Evolutionary conservation across 2,329 filamentous ascomycete genomes (phyloP).

Genomic region (Calonectria henricotiae): DNA sequence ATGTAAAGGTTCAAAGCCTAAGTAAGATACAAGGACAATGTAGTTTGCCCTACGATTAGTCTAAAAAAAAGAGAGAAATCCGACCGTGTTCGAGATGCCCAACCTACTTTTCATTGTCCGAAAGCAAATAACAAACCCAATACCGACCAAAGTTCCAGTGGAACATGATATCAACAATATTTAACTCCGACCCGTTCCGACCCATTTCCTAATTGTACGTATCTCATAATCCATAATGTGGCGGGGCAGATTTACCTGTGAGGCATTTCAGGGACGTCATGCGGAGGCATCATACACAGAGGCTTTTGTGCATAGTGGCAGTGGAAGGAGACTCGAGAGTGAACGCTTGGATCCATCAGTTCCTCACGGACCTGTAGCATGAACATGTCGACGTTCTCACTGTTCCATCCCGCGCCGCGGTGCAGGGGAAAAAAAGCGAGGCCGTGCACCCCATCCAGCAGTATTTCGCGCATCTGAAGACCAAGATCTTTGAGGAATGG

Average conservation of each 20-base stretch:
- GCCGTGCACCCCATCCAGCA: conserved; percentile 52
- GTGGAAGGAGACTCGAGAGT: conserved; percentile 26
- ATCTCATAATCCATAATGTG: conserved; percentile 10
- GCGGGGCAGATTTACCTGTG: background rate
- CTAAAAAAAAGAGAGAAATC: background rate
- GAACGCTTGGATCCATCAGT: conserved; percentile 46
- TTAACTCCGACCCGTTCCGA: conserved; percentile 2
- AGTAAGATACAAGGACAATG: background rate
- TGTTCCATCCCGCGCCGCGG: conserved; percentile 53
- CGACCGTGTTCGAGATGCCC: background rate
- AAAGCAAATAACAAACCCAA: background rate
- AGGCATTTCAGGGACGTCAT: background rate
- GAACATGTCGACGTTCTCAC: conserved; percentile 53
- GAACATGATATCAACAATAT: background rate
- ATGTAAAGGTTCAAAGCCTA: background rate
- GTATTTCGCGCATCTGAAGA: conserved; percentile 41
- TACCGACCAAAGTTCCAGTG: background rate
- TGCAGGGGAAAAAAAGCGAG: conserved; percentile 55
- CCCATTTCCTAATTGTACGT: background rate
- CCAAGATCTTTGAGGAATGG: background rate
- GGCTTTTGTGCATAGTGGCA: conserved; percentile 28
- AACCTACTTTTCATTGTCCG: background rate
- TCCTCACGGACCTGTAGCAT: conserved; percentile 52
- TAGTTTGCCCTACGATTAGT: background rate
- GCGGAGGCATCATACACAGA: background rate